These are phyloP conservation scores for Ambrosiella cleistominuta DNA, from an alignment of 2,329 filamentous ascomycete species.

Conservation along the genomic window DNA sequence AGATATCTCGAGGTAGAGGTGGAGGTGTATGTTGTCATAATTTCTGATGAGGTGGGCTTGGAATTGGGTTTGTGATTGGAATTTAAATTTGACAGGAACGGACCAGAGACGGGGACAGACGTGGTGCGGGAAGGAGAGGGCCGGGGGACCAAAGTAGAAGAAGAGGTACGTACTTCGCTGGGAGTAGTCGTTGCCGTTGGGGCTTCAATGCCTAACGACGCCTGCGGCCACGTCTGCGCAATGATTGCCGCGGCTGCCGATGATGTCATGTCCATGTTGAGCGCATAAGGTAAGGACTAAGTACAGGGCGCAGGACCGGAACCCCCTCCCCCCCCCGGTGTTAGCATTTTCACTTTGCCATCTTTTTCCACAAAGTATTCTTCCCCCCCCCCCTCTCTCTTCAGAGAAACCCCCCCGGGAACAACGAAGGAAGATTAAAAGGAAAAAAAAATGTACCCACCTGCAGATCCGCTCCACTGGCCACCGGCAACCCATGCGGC, in stretches of 20 bases:
- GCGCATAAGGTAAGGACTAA: slow-evolving; percentile 10
- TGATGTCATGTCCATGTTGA: slow-evolving; percentile 7
- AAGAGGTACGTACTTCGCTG: slow-evolving; percentile 3
- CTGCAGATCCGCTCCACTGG: slow-evolving; percentile 4
- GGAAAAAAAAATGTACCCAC: background rate
- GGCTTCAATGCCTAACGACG: background rate
- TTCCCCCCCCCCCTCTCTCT: too few relatives aligned
- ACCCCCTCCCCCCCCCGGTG: too few relatives aligned
- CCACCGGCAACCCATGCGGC: background rate
- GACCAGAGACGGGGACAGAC: background rate
- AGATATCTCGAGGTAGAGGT: background rate
- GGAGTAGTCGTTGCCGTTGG: slow-evolving; percentile 1
- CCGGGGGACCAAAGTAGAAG: background rate
- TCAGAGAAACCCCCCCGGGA: too few relatives aligned
- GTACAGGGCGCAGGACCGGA: background rate
- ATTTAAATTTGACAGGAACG: background rate
- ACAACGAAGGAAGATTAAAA: background rate
- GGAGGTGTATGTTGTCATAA: background rate
- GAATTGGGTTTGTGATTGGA: background rate
- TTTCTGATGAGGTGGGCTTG: background rate
- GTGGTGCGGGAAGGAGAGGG: background rate
- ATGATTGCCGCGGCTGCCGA: slow-evolving; percentile 5
- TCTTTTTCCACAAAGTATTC: too few relatives aligned
- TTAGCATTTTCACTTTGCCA: background rate
- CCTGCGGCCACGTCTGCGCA: slow-evolving; percentile 4